These are phyloP conservation scores for Carallia brachiata DNA, from an alignment of 345 rosid species.

Conservation along the genomic window DNA sequence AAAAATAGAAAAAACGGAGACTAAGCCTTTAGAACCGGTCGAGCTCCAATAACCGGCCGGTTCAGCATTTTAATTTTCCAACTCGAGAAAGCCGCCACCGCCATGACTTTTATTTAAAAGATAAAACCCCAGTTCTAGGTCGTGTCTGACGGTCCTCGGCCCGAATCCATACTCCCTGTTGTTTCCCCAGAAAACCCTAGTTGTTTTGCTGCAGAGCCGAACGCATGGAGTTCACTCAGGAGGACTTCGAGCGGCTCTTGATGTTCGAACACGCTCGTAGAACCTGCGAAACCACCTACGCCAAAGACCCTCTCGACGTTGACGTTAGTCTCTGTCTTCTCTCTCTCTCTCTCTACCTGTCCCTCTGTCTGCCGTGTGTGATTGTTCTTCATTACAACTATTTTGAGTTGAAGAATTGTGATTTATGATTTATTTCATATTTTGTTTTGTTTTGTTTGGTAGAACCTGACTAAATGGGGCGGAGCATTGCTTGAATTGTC, in stretches of 20 bases:
- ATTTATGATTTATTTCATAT: neutral
- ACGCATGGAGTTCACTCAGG: slow-evolving; percentile 51
- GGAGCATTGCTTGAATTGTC: slow-evolving; percentile 57
- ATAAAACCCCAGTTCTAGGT: no score
- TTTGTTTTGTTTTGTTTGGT: neutral
- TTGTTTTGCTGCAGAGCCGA: neutral
- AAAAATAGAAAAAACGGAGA: no score
- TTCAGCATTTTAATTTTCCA: no score
- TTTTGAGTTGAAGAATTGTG: neutral
- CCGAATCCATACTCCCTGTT: no score
- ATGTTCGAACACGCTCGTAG: slow-evolving; percentile 53
- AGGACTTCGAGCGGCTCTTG: slow-evolving; percentile 55
- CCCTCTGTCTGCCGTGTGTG: no score
- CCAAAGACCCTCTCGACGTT: slow-evolving; percentile 56
- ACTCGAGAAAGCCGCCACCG: no score
- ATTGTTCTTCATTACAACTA: no score
- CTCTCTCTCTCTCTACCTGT: no score
- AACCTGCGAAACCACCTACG: slow-evolving; percentile 51
- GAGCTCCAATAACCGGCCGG: no score
- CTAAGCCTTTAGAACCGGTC: no score
- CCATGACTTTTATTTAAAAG: no score
- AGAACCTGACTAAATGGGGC: slow-evolving; percentile 56
- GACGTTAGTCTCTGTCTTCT: slow-evolving; percentile 35
- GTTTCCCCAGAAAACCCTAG: neutral
- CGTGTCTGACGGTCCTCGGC: no score